Conservation (phyloP, 495 filamentous ascomycete species). For the Chaetomium tenue region DNA sequence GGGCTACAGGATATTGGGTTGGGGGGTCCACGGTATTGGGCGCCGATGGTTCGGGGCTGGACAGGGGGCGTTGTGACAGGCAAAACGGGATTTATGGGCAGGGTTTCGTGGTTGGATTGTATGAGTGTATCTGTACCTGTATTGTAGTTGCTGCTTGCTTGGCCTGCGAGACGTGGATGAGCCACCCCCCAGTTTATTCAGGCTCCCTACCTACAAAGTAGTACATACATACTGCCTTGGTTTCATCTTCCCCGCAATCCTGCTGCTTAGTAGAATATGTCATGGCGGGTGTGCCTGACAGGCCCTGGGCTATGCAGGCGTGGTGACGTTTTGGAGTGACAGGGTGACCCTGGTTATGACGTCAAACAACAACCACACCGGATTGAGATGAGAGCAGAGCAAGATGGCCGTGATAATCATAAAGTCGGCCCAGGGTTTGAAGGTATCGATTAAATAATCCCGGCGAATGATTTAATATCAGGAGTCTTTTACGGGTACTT, state of each 20-base stretch:
- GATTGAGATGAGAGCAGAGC: neutral
- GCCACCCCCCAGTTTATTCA: neutral
- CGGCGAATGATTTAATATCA: neutral
- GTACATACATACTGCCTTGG: too few species aligned
- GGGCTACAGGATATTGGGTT: conserved; percentile 9
- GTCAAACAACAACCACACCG: conserved; percentile 2
- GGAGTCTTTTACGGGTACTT: neutral
- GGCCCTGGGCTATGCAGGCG: neutral
- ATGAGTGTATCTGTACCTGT: conserved; percentile 7
- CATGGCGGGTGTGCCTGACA: too few species aligned
- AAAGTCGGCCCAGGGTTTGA: neutral
- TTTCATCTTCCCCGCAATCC: conserved; percentile 1
- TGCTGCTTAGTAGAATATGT: neutral
- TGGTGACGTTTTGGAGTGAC: conserved; percentile 2
- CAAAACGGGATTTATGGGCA: conserved; percentile 6
- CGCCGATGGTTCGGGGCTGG: neutral
- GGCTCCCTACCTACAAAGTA: neutral
- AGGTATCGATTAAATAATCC: neutral
- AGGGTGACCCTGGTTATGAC: neutral
- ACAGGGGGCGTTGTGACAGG: conserved; percentile 10
- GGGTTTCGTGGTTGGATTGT: neutral
- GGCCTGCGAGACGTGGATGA: neutral
- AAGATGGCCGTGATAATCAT: neutral
- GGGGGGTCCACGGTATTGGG: neutral
- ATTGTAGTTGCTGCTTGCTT: neutral